Conservation (phyloP, 768 basidiomycete species). For the Coprinopsis cinerea region DNA sequence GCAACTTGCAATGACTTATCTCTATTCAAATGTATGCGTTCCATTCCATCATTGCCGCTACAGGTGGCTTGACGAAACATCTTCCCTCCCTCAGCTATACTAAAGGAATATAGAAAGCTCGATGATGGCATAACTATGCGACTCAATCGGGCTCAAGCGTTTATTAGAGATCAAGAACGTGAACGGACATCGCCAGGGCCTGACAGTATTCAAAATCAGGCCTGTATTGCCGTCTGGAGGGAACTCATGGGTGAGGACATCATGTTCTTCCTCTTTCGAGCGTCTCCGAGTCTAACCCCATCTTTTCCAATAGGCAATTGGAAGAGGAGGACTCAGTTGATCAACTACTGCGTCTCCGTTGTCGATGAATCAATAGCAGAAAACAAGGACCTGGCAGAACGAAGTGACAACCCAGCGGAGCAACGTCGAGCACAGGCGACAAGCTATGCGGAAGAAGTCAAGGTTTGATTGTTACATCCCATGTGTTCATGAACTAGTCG, state of each 20-base stretch:
- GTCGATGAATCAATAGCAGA: constrained; percentile 59
- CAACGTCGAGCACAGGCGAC: constrained; percentile 50
- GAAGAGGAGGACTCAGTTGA: constrained; percentile 66
- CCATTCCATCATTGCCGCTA: not conserved
- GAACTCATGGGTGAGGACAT: constrained; percentile 58
- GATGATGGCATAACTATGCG: constrained; percentile 81
- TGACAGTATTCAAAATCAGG: constrained; percentile 62
- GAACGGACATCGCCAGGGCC: constrained; percentile 31
- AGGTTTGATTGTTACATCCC: constrained; percentile 38
- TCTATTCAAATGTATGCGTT: constrained; percentile 63
- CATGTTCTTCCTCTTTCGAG: not conserved
- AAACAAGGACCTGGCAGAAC: constrained; percentile 43
- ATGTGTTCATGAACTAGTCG: no score
- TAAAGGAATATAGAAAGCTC: constrained; percentile 74
- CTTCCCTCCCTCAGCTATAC: constrained; percentile 47
- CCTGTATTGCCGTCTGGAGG: constrained; percentile 72
- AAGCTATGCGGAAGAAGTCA: constrained; percentile 63
- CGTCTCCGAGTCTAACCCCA: constrained; percentile 12
- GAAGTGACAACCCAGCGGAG: constrained; percentile 36
- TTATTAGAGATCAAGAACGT: constrained; percentile 68
- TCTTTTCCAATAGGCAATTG: constrained; percentile 48
- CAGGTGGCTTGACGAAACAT: not conserved
- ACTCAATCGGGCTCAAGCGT: constrained; percentile 71
- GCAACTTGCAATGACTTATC: constrained; percentile 71
- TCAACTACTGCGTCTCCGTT: constrained; percentile 69